These are phyloP conservation scores for Nicotiana attenuata DNA, from an alignment of 257 asterid genomes.

Conservation along the genomic window DNA sequence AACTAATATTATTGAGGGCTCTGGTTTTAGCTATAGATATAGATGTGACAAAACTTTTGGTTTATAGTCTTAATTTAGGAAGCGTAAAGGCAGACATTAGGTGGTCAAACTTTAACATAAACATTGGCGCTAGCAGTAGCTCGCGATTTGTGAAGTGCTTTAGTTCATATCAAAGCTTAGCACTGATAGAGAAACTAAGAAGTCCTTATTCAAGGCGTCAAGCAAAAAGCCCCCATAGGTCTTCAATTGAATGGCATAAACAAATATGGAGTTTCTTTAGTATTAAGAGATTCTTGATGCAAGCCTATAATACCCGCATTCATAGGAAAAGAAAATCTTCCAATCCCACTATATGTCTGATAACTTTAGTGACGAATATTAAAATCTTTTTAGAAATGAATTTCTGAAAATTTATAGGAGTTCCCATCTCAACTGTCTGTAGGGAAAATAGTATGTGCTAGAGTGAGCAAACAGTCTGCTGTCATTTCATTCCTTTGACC, in stretches of 20 bases:
- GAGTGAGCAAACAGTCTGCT: slow-evolving; percentile 1
- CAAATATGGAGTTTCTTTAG: not conserved
- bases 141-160: not conserved
- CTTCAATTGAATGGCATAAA: not conserved
- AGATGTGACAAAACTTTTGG: not conserved
- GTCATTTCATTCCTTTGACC: not conserved
- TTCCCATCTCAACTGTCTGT: not conserved
- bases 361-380: not conserved
- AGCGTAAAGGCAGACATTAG: not conserved
- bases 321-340: not conserved
- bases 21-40: not conserved
- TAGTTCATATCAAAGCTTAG: not conserved
- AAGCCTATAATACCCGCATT: not conserved
- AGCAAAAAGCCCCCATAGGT: not conserved
- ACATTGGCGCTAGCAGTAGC: not conserved
- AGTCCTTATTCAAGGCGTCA: not conserved
- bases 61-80: not conserved
- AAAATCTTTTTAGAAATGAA: not conserved
- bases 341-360: not conserved
- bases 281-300: not conserved
- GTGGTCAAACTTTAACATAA: not conserved
- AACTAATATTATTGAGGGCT: not conserved
- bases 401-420: not conserved
- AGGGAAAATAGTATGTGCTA: not conserved
- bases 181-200: not conserved